These are phyloP conservation scores for Sporothrix variecibatus DNA, from an alignment of 2,329 filamentous ascomycete species.

Conservation along the genomic window DNA sequence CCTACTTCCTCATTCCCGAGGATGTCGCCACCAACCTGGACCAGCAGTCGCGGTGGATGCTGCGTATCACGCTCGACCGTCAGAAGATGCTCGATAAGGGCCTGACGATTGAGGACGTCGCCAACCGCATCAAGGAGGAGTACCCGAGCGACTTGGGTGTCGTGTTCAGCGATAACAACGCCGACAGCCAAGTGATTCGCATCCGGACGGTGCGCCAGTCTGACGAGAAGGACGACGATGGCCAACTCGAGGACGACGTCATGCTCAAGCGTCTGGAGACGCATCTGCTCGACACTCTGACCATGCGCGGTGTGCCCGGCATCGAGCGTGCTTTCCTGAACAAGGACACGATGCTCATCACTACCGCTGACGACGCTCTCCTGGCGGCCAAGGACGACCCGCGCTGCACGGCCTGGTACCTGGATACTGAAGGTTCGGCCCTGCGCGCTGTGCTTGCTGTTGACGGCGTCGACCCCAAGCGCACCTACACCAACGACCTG, in stretches of 20 bases:
- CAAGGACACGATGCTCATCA: slow-evolving; percentile 69
- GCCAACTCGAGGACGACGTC: slow-evolving; percentile 74
- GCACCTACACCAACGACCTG: slow-evolving; percentile 93
- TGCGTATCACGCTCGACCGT: slow-evolving; percentile 89
- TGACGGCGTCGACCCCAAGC: slow-evolving; percentile 80
- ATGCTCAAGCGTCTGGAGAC: slow-evolving; percentile 90
- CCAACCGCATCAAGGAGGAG: slow-evolving; percentile 82
- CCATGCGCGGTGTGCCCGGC: slow-evolving; percentile 84
- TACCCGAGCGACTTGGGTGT: slow-evolving; percentile 84
- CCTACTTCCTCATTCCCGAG: slow-evolving; percentile 92
- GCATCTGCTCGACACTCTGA: slow-evolving; percentile 87
- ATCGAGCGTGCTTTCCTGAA: slow-evolving; percentile 94
- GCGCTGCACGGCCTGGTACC: slow-evolving; percentile 86
- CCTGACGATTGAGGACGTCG: slow-evolving; percentile 87
- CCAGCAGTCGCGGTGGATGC: slow-evolving; percentile 88
- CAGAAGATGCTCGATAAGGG: slow-evolving; percentile 95
- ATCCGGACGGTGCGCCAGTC: slow-evolving; percentile 75
- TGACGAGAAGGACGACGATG: slow-evolving; percentile 72
- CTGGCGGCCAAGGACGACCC: slow-evolving; percentile 72
- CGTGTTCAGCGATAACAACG: slow-evolving; percentile 98
- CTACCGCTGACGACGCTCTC: slow-evolving; percentile 69
- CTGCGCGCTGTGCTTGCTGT: slow-evolving; percentile 82
- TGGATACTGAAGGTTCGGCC: slow-evolving; percentile 91
- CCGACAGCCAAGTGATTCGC: slow-evolving; percentile 90
- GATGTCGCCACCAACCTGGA: slow-evolving; percentile 64